phyloP scores from a whole-genome alignment of 2,329 filamentous ascomycete genomes.

The Talaromyces atroroseus region DNA sequence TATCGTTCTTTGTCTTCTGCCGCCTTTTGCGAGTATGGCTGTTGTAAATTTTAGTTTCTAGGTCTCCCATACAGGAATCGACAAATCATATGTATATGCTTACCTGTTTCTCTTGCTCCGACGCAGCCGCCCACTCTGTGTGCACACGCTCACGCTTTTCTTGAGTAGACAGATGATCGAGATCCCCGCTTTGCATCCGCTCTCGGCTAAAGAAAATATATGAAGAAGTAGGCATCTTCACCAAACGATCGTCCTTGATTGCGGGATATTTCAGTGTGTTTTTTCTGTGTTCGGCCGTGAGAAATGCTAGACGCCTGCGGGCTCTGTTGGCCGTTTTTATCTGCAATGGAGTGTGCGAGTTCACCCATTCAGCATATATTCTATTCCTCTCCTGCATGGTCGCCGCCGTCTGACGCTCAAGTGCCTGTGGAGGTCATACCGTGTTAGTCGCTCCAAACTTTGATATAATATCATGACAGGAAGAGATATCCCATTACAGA shows the following conservation, averaged over 20 bases:
- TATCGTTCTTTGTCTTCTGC: slow-evolving; percentile 29
- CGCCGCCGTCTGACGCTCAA: slow-evolving; percentile 48
- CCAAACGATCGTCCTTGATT: slow-evolving; percentile 51
- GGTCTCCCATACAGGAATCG: not conserved
- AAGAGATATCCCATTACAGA: not conserved
- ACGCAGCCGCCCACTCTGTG: slow-evolving; percentile 24
- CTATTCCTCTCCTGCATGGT: slow-evolving; percentile 41
- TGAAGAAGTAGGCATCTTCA: slow-evolving; percentile 38
- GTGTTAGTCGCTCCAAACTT: not conserved
- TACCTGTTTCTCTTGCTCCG: slow-evolving; percentile 34
- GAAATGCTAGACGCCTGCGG: slow-evolving; percentile 34
- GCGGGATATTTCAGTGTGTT: slow-evolving; percentile 7
- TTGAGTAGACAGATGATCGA: slow-evolving; percentile 38
- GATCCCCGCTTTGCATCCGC: slow-evolving; percentile 45
- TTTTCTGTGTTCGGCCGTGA: slow-evolving; percentile 17
- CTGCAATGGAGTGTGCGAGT: slow-evolving; percentile 49
- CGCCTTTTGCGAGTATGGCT: slow-evolving; percentile 23
- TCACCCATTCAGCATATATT: slow-evolving; percentile 51
- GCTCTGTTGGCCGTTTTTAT: slow-evolving; percentile 58
- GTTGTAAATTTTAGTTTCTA: not conserved
- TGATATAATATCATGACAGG: not conserved
- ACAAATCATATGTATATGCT: slow-evolving; percentile 9
- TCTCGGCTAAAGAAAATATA: slow-evolving; percentile 45
- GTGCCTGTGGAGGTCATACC: slow-evolving; percentile 33
- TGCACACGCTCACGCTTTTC: slow-evolving; percentile 29